Evolutionary conservation across 257 asterid species (phyloP), one percentile per base, ranked within the genome.

Genomic region (Paraleonurus japonicus): DNA sequence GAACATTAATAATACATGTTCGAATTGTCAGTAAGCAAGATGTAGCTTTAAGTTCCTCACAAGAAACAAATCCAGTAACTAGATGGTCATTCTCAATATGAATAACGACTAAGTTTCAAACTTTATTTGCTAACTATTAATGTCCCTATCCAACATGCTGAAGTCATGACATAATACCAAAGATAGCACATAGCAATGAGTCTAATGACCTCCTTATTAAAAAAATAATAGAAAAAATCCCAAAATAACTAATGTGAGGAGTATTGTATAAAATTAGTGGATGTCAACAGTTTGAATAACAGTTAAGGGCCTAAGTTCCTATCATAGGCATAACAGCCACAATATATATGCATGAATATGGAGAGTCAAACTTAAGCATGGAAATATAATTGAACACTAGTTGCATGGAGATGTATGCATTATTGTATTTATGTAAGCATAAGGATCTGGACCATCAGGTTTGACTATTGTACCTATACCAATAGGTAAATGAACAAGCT

Each of bases 91-190:
- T 50, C 55, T 61, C 53, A 32, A 48, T 71, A 22, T 28, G 35
- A 39, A 19, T 43, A 15, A 71, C 16, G 61, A 37, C 57, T 10
- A 68, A 50, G 22, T 27, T 63, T 28, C 58, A 62, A 33, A 32
- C 1, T 17, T 54, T 35, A 9, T 33, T n/a, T 51, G 47, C 65
- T 41, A 37, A 27, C 58, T 65, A 17, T 64, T 26, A 27, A 10
- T 23, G 73, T 27, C 39, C 27, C 73, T 43, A 73, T 23, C 24
- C 47, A 69, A 51, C 23, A 33, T 68, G 51, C 62, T 61, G 62
- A 62, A 24, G 61, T 51, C 50, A 37, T 28, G 39, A 37, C 24
- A 63, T 37, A 22, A 59, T 51, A 19, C 37, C 28, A 55, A 39
- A 48, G 76, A 70, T 3, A 54, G 59, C 55, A 45, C 57, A 20